Conservation (phyloP, 352 stramenopile species). For the Phytophthora meadii region DNA sequence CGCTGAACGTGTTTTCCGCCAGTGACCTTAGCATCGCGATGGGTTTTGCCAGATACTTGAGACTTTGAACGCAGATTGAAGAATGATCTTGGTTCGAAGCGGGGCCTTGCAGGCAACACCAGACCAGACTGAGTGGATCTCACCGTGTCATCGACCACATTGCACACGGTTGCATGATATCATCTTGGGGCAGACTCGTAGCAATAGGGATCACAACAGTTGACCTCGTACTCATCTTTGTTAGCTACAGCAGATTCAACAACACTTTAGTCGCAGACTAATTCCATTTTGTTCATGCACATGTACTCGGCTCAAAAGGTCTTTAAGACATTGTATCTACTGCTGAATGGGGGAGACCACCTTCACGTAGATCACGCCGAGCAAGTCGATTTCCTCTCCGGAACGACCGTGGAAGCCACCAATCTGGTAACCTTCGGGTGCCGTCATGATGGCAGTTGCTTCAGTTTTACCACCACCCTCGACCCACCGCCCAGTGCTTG, state of each 20-base stretch:
- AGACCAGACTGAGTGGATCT: constrained; percentile 4
- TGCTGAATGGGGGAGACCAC: not conserved
- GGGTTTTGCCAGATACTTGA: constrained; percentile 1
- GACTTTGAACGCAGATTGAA: constrained; percentile 8
- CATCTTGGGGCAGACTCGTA: constrained; percentile 14
- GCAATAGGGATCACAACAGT: constrained; percentile 24
- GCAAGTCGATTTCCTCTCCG: constrained; percentile 37
- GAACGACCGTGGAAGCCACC: constrained; percentile 51
- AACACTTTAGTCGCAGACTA: constrained; percentile 1
- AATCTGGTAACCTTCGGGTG: constrained; percentile 45
- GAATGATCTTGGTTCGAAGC: constrained; percentile 10
- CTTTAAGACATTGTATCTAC: not conserved
- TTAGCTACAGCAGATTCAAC: constrained; percentile 19
- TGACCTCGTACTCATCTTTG: constrained; percentile 19
- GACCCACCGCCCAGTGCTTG: constrained; percentile 29
- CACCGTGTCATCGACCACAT: constrained; percentile 18
- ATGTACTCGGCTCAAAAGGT: not conserved
- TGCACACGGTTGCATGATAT: constrained; percentile 12
- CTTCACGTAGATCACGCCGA: constrained; percentile 27
- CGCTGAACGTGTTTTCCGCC: constrained; percentile 47
- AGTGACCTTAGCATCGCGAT: constrained; percentile 38
- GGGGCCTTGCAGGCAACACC: not conserved
- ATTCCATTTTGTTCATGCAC: not conserved
- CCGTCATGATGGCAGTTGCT: constrained; percentile 36
- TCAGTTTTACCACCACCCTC: constrained; percentile 32